These are phyloP conservation scores for Naganishia sp. DNA, from an alignment of 1,284 basidiomycete genomes.

Conservation along the genomic window DNA sequence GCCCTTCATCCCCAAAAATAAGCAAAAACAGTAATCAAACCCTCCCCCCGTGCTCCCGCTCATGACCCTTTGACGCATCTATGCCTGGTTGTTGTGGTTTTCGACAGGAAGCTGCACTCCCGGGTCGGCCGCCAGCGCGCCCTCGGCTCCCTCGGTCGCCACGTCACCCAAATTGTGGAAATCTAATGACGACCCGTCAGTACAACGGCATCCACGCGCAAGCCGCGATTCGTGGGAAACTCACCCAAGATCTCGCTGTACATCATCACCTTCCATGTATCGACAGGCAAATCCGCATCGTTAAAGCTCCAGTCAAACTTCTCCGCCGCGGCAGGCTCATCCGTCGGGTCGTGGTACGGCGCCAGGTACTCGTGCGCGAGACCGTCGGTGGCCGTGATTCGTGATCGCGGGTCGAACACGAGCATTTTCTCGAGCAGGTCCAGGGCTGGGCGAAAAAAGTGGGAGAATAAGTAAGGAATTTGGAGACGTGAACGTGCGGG, in stretches of 20 bases:
- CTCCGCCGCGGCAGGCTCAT: slow-evolving; percentile 91
- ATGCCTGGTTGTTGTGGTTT: slow-evolving; percentile 14
- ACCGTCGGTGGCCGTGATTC: slow-evolving; percentile 91
- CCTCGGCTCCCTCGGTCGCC: slow-evolving; percentile 49
- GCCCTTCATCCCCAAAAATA: too few relatives aligned
- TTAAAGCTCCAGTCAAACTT: slow-evolving; percentile 99
- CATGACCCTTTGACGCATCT: background rate
- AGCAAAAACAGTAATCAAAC: too few relatives aligned
- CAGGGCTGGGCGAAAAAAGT: slow-evolving; percentile 66
- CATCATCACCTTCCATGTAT: slow-evolving; percentile 99
- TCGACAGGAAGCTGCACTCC: slow-evolving; percentile 12
- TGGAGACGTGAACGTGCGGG: background rate
- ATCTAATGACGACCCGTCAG: slow-evolving; percentile 42
- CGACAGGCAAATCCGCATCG: slow-evolving; percentile 97
- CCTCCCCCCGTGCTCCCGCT: too few relatives aligned
- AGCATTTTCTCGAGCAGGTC: slow-evolving; percentile 99
- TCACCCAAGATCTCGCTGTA: slow-evolving; percentile 89
- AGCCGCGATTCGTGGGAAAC: slow-evolving; percentile 42
- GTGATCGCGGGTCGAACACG: slow-evolving; percentile 95
- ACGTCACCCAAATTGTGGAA: slow-evolving; percentile 59
- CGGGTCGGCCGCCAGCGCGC: slow-evolving; percentile 50
- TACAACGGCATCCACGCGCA: background rate
- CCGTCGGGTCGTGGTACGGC: slow-evolving; percentile 97
- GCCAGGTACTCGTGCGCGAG: slow-evolving; percentile 91
- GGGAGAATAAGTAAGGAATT: background rate